Conservation (phyloP, 768 basidiomycete species). For the Leucosporidium creatinivorum region DNA sequence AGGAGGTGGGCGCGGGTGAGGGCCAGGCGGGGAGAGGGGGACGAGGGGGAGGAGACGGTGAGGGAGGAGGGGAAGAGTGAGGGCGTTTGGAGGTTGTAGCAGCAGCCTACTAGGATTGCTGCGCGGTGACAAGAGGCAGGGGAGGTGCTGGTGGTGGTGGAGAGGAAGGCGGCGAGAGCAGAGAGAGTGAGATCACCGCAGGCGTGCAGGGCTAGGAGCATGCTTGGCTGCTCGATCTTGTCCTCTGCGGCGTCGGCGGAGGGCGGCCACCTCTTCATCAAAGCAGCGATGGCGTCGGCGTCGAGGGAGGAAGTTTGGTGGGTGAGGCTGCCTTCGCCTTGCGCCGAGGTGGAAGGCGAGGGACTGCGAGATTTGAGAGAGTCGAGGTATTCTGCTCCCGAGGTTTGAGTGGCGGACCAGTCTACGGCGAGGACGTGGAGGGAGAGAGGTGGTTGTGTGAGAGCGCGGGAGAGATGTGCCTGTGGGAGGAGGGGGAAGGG, state of each 20-base stretch:
- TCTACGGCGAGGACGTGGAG: slow-evolving; percentile 31
- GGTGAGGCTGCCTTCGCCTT: slow-evolving; percentile 6
- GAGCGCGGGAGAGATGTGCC: slow-evolving; percentile 28
- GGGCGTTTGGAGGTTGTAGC: slow-evolving; percentile 28
- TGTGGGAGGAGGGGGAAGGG: background rate
- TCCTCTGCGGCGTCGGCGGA: too few species aligned
- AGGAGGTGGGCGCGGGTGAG: slow-evolving; percentile 12
- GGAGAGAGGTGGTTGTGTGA: slow-evolving; percentile 16
- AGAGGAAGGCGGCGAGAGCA: slow-evolving; percentile 17
- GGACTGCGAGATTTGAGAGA: background rate
- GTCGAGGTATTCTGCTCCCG: slow-evolving; percentile 25
- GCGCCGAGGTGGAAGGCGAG: too few species aligned
- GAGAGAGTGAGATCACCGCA: slow-evolving; percentile 27
- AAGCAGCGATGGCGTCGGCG: background rate
- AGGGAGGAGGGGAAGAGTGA: background rate
- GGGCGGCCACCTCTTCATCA: slow-evolving; percentile 8
- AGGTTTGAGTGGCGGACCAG: slow-evolving; percentile 19
- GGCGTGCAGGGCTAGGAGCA: slow-evolving; percentile 27
- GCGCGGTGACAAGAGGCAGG: background rate
- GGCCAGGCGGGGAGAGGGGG: background rate
- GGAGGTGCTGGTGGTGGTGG: background rate
- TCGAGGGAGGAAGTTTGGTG: slow-evolving; percentile 22
- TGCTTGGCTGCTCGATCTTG: background rate
- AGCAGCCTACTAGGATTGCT: slow-evolving; percentile 17
- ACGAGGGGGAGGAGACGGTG: background rate